Evolutionary conservation across 169 alveolate species (phyloP).

Genomic region (Plasmodium berghei): DNA sequence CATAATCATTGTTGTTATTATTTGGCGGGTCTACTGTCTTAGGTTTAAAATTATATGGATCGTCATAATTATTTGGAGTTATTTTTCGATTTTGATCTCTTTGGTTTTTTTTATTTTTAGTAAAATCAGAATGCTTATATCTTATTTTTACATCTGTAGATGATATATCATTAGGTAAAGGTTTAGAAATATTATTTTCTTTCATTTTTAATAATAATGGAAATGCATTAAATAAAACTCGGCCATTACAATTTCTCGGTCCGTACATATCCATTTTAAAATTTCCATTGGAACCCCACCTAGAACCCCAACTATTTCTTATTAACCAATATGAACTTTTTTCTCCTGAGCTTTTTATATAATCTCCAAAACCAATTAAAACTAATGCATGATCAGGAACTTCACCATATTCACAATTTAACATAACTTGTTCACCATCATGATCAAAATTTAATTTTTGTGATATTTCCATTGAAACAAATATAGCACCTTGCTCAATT

Average conservation of each 20-base stretch:
- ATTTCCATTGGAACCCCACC: slow-evolving; percentile 65
- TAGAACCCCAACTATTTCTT: slow-evolving; percentile 72
- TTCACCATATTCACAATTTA: slow-evolving; percentile 62
- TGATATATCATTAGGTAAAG: slow-evolving; percentile 58
- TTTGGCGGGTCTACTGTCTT: not conserved
- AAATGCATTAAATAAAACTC: slow-evolving; percentile 57
- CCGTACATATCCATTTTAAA: slow-evolving; percentile 73
- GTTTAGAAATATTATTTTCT: slow-evolving; percentile 8
- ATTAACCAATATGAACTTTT: slow-evolving; percentile 67
- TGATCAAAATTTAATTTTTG: slow-evolving; percentile 76
- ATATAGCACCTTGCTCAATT: slow-evolving; percentile 74
- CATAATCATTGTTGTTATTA: not conserved
- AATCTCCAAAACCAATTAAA: slow-evolving; percentile 78
- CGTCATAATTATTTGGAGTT: slow-evolving; percentile 1
- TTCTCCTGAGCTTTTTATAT: slow-evolving; percentile 41
- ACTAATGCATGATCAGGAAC: slow-evolving; percentile 76
- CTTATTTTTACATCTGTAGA: slow-evolving; percentile 18
- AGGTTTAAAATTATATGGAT: not conserved
- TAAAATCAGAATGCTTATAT: not conserved
- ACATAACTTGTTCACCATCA: slow-evolving; percentile 75
- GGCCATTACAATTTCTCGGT: slow-evolving; percentile 50
- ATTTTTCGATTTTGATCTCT: not conserved
- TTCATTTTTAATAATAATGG: slow-evolving; percentile 47
- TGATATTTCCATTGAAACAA: slow-evolving; percentile 69
- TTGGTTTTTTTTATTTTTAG: slow-evolving; percentile 6